These are phyloP conservation scores for Hydnum rufescens DNA, from an alignment of 768 basidiomycete genomes.

Conservation along the genomic window DNA sequence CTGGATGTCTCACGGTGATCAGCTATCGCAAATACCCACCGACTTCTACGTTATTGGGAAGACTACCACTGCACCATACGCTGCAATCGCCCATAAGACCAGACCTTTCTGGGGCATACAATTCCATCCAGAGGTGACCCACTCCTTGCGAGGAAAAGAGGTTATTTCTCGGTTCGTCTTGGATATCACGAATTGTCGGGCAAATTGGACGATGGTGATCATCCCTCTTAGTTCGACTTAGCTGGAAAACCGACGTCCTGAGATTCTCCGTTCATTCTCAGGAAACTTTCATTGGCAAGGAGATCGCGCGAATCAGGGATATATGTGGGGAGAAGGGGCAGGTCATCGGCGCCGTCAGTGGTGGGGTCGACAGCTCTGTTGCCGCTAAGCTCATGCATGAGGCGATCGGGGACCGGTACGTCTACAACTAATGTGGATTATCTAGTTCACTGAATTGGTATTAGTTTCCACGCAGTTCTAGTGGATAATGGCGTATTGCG, in stretches of 20 bases:
- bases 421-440: background rate
- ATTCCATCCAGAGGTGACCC: conserved; percentile 97
- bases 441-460: background rate
- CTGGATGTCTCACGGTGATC: conserved; percentile 99
- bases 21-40: conserved; percentile 59
- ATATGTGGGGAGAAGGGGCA: conserved; percentile 89
- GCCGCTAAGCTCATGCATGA: conserved; percentile 99
- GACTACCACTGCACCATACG: conserved; percentile 75
- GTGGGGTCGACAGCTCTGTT: conserved; percentile 94
- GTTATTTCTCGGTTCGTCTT: conserved; percentile 72
- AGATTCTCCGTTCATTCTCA: conserved; percentile 16
- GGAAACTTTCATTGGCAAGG: conserved; percentile 97
- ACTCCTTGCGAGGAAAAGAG: conserved; percentile 74
- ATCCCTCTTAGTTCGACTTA: background rate
- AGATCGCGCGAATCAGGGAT: conserved; percentile 79
- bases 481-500: conserved; percentile 97
- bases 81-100: conserved; percentile 77
- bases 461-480: conserved; percentile 97
- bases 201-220: conserved; percentile 85
- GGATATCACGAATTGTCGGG: conserved; percentile 60
- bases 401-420: conserved; percentile 88
- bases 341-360: conserved; percentile 94
- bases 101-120: conserved; percentile 92
- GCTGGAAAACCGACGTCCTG: background rate
- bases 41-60: conserved; percentile 77